Evolutionary conservation across 2,329 filamentous ascomycete species (phyloP).

Genomic region (Alternaria longipes): DNA sequence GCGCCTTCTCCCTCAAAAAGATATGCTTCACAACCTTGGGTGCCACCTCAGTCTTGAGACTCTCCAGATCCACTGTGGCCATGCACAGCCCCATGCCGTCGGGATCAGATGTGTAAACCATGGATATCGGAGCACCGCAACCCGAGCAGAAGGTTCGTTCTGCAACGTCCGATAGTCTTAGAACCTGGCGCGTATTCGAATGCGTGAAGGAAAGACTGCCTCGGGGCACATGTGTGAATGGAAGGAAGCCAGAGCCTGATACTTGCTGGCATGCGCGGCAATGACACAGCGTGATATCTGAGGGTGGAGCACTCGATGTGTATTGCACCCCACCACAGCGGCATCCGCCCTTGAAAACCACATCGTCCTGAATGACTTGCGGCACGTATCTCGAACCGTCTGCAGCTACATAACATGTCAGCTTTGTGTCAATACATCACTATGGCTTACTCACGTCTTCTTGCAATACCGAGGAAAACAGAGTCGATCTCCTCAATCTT

Average conservation of each 20-base stretch:
- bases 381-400: constrained; percentile 36
- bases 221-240: constrained; percentile 53
- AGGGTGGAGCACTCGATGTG: constrained; percentile 49
- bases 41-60: constrained; percentile 40
- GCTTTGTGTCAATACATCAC: background rate
- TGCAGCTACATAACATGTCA: constrained; percentile 28
- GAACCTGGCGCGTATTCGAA: constrained; percentile 40
- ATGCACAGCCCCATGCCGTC: constrained; percentile 49
- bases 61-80: constrained; percentile 55
- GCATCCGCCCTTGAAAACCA: constrained; percentile 55
- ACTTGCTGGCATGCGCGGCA: constrained; percentile 61
- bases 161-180: constrained; percentile 53
- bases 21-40: constrained; percentile 54
- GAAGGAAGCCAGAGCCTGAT: constrained; percentile 57
- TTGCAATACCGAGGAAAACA: constrained; percentile 51
- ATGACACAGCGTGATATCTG: constrained; percentile 55
- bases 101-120: constrained; percentile 51
- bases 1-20: constrained; percentile 54
- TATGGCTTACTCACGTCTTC: constrained; percentile 38
- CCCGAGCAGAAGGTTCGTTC: constrained; percentile 56
- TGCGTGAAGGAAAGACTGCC: constrained; percentile 48
- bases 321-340: constrained; percentile 57
- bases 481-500: constrained; percentile 52
- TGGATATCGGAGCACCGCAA: constrained; percentile 59
- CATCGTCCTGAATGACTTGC: constrained; percentile 14